Evolutionary conservation across 2,329 filamentous ascomycete genomes (phyloP), one percentile per base, ranked within the genome.

Genomic region (Lecanicillium sp.): DNA sequence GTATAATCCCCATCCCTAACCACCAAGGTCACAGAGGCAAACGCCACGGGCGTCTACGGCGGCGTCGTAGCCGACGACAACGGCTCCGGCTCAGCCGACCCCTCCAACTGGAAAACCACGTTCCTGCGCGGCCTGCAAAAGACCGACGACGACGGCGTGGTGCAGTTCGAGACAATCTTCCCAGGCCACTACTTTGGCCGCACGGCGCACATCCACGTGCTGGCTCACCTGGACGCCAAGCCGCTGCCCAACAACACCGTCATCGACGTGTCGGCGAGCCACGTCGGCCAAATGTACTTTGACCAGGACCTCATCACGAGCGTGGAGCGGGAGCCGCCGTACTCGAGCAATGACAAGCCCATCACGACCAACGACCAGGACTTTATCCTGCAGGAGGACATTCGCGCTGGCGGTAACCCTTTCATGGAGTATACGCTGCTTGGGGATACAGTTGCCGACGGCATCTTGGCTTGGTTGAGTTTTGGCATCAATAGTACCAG

Each of bases 281-380:
- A 81, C 55, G 67, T 79, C 22, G 77, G 77, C n/a, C 77, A 81
- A 54, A 56, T 77, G 43, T 81, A 74, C 64, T 74, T 78, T 53
- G 74, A 79, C 55, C 69, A 77, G 50, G 62, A 64, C 44, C 64
- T 79, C 25, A 66, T 74, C 42, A 45, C 52, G n/a, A 47, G 58
- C 15, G 72, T 79, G 37, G 69, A 75, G 44, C 49, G 50, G 18
- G 58, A 57, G 1, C 45, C 53, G 2, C 74, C 75, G 1, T 72
- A 72, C 52, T 53, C 40, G 10, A 50, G 46, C 37, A 72, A 72
- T 55, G 60, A 55, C 4, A 61, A 69, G 49, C 45, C 48, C 1
- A 14, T 66, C 11, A 77, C 68, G 4, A 54, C 52, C 34, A 79
- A 80, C 49, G 54, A 58, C 11, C 58, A 71, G 1, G 76, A 81